Evolutionary conservation across 2,329 filamentous ascomycete genomes (phyloP), one percentile per base, ranked within the genome.

Genomic region (Beauveria sp.): DNA sequence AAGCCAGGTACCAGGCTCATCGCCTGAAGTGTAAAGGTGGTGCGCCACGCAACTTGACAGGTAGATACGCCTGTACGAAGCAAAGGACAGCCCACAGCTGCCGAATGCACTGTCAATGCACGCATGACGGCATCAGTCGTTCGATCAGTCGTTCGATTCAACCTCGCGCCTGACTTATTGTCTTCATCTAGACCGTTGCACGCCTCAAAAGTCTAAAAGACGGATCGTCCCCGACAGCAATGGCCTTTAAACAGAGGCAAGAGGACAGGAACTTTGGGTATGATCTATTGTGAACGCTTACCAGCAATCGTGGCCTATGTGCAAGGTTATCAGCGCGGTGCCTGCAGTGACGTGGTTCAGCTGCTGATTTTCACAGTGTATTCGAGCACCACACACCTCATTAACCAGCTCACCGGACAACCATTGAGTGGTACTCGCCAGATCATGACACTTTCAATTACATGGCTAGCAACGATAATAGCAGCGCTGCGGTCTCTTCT

Each of bases 401-500:
- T 43, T n/a, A 40, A 24, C 10, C 40, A 38, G 24, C 16, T 46
- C 38, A n/a, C 22, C 47, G 22, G 30, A 57, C 45, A 42, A 30
- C 22, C 46, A 43, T 28, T 38, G 47, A 22, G 26, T 60, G 22
- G 42, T 28, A 52, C 40, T 45, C 47, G 26, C 28, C 24, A 60
- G 30, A 53, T 34, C 46, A 45, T 26, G 57, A 46, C 26, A 45
- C 26, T 22, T 51, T 51, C 26, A 18, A 22, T 22, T 22, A 50
- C 9, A 42, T 28, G 22, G 24, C 38, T 52, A 51, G 34, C 10
- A 43, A 20, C 34, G 18, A 42, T 16, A 40, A 50, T 28, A 18
- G 47, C 22, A 28, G 42, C 51, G 40, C 47, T 28, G 58, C 49
- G 22, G 10, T 52, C 58, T 60, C 58, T 60, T 60, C 22, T 47